phyloP scores from a whole-genome alignment of 1,139 yeast species.

The Arxiozyma heterogenica region DNA sequence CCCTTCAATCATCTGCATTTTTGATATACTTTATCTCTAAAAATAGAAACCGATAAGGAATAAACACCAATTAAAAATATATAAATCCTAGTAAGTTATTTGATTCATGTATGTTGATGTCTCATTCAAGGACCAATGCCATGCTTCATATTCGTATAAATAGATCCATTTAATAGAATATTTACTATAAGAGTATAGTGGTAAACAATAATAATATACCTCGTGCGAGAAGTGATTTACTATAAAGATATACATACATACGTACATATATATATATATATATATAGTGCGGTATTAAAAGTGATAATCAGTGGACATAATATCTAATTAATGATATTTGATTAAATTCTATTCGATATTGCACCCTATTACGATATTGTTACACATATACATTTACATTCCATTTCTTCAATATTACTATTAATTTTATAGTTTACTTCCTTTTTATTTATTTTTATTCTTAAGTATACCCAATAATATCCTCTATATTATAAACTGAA shows the following conservation, averaged over 20 bases:
- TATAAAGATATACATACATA: too few species aligned
- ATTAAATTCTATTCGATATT: background rate
- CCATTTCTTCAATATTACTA: too few species aligned
- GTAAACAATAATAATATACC: background rate
- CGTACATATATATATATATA: too few species aligned
- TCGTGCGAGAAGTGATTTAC: background rate
- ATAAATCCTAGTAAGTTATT: background rate
- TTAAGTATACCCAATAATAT: background rate
- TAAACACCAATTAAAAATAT: background rate
- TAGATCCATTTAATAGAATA: background rate
- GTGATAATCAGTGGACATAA: background rate
- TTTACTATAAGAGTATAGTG: too few species aligned
- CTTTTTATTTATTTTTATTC: too few species aligned
- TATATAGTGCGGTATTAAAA: background rate
- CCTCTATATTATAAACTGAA: background rate
- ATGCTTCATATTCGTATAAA: too few species aligned
- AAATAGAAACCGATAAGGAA: background rate
- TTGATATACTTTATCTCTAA: background rate
- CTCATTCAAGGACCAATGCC: too few species aligned
- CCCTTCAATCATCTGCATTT: too few species aligned
- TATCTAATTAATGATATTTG: background rate
- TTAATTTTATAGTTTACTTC: background rate
- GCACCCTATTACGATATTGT: background rate
- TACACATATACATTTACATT: background rate
- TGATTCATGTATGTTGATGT: too few species aligned